Evolutionary conservation across 768 basidiomycete genomes (phyloP).

Genomic region (Myochromella boudieri): DNA sequence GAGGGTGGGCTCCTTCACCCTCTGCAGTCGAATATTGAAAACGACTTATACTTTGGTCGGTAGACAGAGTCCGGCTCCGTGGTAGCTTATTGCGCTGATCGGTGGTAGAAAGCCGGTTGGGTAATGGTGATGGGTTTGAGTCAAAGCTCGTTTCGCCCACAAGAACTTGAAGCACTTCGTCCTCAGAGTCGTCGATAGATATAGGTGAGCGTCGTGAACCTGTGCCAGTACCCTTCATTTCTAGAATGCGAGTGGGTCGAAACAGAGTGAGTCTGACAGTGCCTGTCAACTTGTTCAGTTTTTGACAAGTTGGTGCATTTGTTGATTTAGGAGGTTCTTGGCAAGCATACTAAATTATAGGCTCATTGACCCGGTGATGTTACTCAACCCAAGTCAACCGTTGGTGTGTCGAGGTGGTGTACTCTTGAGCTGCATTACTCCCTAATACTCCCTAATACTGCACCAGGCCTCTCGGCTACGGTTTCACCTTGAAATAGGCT

Average conservation of each 20-base stretch:
- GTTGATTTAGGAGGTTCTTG: not conserved
- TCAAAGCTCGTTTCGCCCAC: constrained; percentile 20
- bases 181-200: constrained; percentile 40
- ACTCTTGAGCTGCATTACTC: too few relatives aligned
- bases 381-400: too few relatives aligned
- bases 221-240: constrained; percentile 23
- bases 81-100: constrained; percentile 7
- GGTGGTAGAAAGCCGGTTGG: not conserved
- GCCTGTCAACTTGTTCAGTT: not conserved
- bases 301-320: not conserved
- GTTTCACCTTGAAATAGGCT: too few relatives aligned
- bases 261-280: not conserved
- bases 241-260: not conserved
- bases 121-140: not conserved
- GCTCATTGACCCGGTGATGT: too few relatives aligned
- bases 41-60: not conserved
- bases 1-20: constrained; percentile 3
- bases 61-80: not conserved
- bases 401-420: too few relatives aligned
- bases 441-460: too few relatives aligned
- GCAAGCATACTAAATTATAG: too few relatives aligned
- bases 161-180: constrained; percentile 34
- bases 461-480: too few relatives aligned
- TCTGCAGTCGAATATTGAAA: not conserved
- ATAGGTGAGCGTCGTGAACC: constrained; percentile 38